Evolutionary conservation across 2,329 filamentous ascomycete genomes (phyloP).

Genomic region (Exophiala oligosperma): DNA sequence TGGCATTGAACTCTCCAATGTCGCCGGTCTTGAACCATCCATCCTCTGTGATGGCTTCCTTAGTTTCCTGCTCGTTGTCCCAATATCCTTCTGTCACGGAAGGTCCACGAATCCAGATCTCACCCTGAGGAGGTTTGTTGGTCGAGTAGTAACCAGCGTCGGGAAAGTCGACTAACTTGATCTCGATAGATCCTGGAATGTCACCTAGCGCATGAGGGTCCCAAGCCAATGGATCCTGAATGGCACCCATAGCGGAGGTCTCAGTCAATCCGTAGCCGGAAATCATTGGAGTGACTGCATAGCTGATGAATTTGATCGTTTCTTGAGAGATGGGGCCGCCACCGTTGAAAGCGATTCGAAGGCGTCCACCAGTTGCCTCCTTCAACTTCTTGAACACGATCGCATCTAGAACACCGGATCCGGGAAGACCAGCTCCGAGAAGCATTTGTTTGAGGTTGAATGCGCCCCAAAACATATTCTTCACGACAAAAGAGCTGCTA

Average conservation of each 20-base stretch:
- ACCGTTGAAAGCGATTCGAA: slow-evolving; percentile 91
- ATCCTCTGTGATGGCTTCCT: slow-evolving; percentile 73
- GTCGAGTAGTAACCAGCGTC: slow-evolving; percentile 83
- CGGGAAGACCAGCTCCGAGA: slow-evolving; percentile 54
- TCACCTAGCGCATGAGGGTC: slow-evolving; percentile 75
- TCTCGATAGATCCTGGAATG: slow-evolving; percentile 72
- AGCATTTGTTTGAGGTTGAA: slow-evolving; percentile 63
- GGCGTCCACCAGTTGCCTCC: slow-evolving; percentile 80
- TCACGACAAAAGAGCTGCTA: slow-evolving; percentile 66
- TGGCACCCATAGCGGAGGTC: slow-evolving; percentile 66
- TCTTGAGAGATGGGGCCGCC: slow-evolving; percentile 86
- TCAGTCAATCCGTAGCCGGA: slow-evolving; percentile 93
- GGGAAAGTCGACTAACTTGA: slow-evolving; percentile 87
- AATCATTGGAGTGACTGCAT: slow-evolving; percentile 93
- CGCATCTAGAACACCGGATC: slow-evolving; percentile 70
- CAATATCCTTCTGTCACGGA: slow-evolving; percentile 78
- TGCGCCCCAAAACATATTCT: slow-evolving; percentile 75
- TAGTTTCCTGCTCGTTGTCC: slow-evolving; percentile 82
- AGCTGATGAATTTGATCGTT: slow-evolving; percentile 86
- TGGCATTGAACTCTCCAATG: slow-evolving; percentile 81
- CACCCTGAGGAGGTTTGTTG: slow-evolving; percentile 78
- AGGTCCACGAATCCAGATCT: slow-evolving; percentile 83
- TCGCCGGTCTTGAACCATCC: slow-evolving; percentile 98
- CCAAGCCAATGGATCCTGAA: slow-evolving; percentile 77
- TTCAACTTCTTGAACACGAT: slow-evolving; percentile 92